Conservation (phyloP, 331 rosid genomes). For the Cucumis variabilis region DNA sequence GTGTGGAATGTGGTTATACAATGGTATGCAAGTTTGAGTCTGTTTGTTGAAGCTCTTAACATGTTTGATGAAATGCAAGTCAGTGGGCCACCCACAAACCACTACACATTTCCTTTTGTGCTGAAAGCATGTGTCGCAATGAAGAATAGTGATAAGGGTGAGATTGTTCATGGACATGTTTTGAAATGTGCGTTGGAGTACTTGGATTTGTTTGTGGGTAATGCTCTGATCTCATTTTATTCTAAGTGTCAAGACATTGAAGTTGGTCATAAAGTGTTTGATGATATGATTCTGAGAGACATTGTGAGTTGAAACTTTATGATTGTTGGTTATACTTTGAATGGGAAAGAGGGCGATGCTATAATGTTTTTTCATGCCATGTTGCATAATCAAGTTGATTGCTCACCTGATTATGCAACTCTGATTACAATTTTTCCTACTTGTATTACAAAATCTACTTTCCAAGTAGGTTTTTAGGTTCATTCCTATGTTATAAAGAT, state of each 20-base stretch:
- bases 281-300: constrained; percentile 55
- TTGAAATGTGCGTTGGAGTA: constrained; percentile 27
- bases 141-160: constrained; percentile 53
- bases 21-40: constrained; percentile 70
- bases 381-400: constrained; percentile 43
- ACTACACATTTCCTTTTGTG: constrained; percentile 72
- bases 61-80: constrained; percentile 55
- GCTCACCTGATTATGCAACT: constrained; percentile 64
- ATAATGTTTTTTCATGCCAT: constrained; percentile 49
- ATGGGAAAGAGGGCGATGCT: constrained; percentile 60
- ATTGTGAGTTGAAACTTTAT: constrained; percentile 80
- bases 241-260: constrained; percentile 59
- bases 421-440: constrained; percentile 67
- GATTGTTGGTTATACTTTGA: constrained; percentile 62
- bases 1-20: constrained; percentile 73
- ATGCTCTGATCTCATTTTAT: constrained; percentile 66
- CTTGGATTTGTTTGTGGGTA: neutral
- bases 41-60: constrained; percentile 57
- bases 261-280: constrained; percentile 57
- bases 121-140: constrained; percentile 76
- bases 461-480: too few relatives aligned
- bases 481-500: too few relatives aligned
- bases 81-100: constrained; percentile 46
- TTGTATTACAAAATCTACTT: constrained; percentile 29
- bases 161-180: constrained; percentile 63